Conservation (phyloP, 768 basidiomycete genomes). For the Hypholoma fasciculare region DNA sequence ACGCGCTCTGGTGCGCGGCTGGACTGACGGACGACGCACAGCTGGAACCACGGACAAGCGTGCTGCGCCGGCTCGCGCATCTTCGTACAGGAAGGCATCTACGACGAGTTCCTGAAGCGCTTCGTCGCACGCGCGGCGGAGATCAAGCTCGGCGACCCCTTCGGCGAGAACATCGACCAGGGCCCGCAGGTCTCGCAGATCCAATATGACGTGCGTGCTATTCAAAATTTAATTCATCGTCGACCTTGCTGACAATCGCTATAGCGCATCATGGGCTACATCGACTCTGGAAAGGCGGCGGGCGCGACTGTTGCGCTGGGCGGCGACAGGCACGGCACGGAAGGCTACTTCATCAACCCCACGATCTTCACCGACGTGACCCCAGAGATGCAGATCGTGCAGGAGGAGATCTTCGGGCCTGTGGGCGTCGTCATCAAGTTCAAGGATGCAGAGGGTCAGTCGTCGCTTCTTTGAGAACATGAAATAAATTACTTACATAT, state of each 20-base stretch:
- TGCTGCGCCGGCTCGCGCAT: conserved; percentile 83
- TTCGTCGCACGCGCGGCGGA: conserved; percentile 54
- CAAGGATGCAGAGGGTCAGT: conserved; percentile 51
- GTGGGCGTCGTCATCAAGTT: conserved; percentile 77
- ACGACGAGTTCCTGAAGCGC: conserved; percentile 67
- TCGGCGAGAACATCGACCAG: conserved; percentile 51
- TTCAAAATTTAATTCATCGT: neutral
- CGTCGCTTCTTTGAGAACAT: conserved; percentile 27
- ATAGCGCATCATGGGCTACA: conserved; percentile 75
- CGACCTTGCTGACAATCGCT: neutral
- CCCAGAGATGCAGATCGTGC: conserved; percentile 71
- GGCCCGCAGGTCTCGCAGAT: conserved; percentile 71
- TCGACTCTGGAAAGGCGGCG: conserved; percentile 65
- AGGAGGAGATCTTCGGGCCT: conserved; percentile 79
- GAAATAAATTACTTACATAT: conserved; percentile 48
- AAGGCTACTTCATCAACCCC: conserved; percentile 66
- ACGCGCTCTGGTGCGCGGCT: neutral
- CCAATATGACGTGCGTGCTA: conserved; percentile 57
- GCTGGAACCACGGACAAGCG: conserved; percentile 47
- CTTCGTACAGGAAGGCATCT: conserved; percentile 75
- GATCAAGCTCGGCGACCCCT: conserved; percentile 66
- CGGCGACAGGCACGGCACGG: conserved; percentile 50
- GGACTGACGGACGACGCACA: conserved; percentile 14
- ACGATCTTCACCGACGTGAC: conserved; percentile 70
- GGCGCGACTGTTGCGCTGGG: conserved; percentile 72